phyloP scores from a whole-genome alignment of 768 basidiomycete genomes.

The Podaxis sp. region DNA sequence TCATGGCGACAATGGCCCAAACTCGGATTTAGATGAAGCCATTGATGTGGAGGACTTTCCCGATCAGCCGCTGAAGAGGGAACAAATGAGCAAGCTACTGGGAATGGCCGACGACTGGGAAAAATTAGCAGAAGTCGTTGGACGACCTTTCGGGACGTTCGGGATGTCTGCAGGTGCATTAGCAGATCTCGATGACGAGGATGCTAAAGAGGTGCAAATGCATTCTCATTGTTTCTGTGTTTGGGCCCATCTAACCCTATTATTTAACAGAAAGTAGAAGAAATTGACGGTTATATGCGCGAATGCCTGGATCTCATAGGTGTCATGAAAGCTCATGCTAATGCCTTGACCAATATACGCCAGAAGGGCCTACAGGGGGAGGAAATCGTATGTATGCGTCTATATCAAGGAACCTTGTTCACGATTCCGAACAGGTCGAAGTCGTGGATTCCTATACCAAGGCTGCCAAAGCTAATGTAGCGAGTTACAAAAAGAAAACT shows the following conservation, averaged over 20 bases:
- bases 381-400: conserved; percentile 49
- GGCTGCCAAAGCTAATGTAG: conserved; percentile 40
- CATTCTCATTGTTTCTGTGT: not conserved
- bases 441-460: conserved; percentile 50
- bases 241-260: conserved; percentile 5
- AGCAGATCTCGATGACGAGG: conserved; percentile 60
- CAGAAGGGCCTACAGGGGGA: conserved; percentile 57
- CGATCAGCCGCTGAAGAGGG: conserved; percentile 64
- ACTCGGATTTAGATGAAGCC: conserved; percentile 41
- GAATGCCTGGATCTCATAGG: conserved; percentile 64
- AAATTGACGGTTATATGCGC: conserved; percentile 69
- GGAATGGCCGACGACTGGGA: conserved; percentile 68
- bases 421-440: conserved; percentile 41
- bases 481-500: conserved; percentile 59
- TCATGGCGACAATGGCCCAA: conserved; percentile 18
- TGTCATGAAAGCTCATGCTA: conserved; percentile 58
- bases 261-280: conserved; percentile 45
- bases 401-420: not conserved
- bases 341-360: conserved; percentile 52
- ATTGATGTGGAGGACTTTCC: conserved; percentile 64
- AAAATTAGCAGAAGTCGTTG: conserved; percentile 47
- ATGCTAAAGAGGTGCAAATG: conserved; percentile 48
- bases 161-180: conserved; percentile 49
- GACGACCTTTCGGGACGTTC: conserved; percentile 43
- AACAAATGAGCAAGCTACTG: conserved; percentile 50